Evolutionary conservation across 1,284 basidiomycete genomes (phyloP), one percentile per base, ranked within the genome.

Genomic region (Sporisorium exsertum): DNA sequence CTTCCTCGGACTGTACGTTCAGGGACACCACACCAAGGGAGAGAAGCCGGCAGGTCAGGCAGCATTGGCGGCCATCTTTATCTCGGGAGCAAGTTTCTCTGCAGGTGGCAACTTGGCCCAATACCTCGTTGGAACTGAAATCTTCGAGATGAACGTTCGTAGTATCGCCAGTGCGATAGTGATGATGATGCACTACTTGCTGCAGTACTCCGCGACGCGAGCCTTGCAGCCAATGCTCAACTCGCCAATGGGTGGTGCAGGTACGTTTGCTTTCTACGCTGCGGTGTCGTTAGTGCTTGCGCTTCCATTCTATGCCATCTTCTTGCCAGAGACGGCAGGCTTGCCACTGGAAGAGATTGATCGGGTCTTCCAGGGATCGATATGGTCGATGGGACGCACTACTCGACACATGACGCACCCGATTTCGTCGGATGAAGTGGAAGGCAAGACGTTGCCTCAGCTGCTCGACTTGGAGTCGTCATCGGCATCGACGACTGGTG

Each of bases 31-130:
- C 50, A 60, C 58, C 50, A 58, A 46, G 8, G 63, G 58, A 46
- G 54, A 62, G 32, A 65, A 61, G 63, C 45, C 49, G 1, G 69
- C 63, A 0, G 56, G 61, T n/a, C 54, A 61, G 42, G 69, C 69
- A 1, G 63, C 69, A 4, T 43, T 65, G 5, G 63, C 55, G 12
- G 63, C 57, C 26, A 71, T 71, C 53, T 71, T 71, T 32, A 51
- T 71, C 50, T 58, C 61, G 3, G 68, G 68, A 7, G 68, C 68
- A 29, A 54, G 56, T 24, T 71, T 58, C 50, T 60, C 57, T 2
- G 68, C 68, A 5, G 68, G 68, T 57, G 68, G 68, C 9, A 71
- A 71, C 56, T 35, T 71, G 18, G 68, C 68, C 2, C 68, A 71
- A 29, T 71, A 71, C 62, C 57, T 71, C 9, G 58, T 71, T 8